Percentiles rank a stretch among this genome's conserved stretches.
These are phyloP conservation scores for Cordyceps militaris DNA, from an alignment of 2,329 filamentous ascomycete genomes.

Conservation along the genomic window DNA sequence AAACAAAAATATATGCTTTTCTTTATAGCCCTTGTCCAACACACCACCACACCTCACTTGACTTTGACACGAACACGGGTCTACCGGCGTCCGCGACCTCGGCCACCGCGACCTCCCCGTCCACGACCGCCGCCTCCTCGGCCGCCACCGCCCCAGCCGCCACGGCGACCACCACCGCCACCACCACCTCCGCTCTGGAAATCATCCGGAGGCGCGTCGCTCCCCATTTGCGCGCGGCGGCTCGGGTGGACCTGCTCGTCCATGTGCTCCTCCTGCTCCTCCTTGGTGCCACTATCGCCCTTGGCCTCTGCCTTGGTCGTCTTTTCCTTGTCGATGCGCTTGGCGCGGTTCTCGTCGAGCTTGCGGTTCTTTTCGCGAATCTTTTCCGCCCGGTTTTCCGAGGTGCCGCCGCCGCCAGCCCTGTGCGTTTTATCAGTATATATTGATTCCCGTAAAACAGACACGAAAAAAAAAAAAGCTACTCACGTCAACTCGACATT, in stretches of 20 bases:
- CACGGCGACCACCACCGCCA: background rate
- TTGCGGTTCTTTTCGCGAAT: conserved; percentile 82
- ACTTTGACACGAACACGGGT: background rate
- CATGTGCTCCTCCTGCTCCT: conserved; percentile 22
- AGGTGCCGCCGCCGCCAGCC: conserved; percentile 80
- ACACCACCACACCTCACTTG: background rate
- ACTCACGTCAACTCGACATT: conserved; percentile 86
- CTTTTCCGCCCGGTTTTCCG: conserved; percentile 62
- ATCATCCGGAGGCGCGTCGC: conserved; percentile 17
- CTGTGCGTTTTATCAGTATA: conserved; percentile 31
- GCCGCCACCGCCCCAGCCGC: background rate
- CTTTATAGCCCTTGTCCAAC: background rate
- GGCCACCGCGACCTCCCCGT: conserved; percentile 1
- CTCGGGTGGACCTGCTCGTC: conserved; percentile 45
- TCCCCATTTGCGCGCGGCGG: conserved; percentile 28
- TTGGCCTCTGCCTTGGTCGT: conserved; percentile 21
- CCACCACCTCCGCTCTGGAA: background rate
- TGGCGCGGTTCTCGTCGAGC: conserved; percentile 58
- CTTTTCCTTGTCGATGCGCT: conserved; percentile 42
- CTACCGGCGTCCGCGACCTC: background rate
- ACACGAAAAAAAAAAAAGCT: background rate
- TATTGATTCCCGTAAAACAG: background rate
- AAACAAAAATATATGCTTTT: conserved; percentile 6
- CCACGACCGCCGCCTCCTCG: conserved; percentile 1
- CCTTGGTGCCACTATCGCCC: conserved; percentile 18